Conservation (phyloP, 139 green algal genomes). For the Coelastrella sp. region DNA sequence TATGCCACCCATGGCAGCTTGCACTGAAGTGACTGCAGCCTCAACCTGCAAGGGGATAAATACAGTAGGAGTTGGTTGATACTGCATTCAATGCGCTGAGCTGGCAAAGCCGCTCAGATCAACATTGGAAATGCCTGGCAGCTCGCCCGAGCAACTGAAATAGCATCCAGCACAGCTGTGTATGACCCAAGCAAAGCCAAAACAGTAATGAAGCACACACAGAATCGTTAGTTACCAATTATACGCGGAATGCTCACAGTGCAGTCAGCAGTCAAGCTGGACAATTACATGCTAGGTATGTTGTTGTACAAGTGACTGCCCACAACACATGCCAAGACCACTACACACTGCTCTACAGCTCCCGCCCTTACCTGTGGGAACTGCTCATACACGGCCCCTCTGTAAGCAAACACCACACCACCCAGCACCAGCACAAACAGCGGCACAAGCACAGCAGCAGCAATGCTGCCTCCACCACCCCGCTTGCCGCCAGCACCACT, state of each 20-base stretch:
- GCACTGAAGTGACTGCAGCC: not conserved
- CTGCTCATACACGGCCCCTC: slow-evolving; percentile 41
- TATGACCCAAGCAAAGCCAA: too few relatives aligned
- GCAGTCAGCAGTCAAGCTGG: too few relatives aligned
- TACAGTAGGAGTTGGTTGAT: too few relatives aligned
- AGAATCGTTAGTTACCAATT: not conserved
- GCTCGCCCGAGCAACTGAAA: too few relatives aligned
- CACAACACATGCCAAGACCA: not conserved
- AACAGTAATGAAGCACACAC: too few relatives aligned
- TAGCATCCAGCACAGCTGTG: too few relatives aligned
- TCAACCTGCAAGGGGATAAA: slow-evolving; percentile 1
- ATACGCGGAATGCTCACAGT: not conserved
- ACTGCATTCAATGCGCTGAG: too few relatives aligned
- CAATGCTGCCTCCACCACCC: not conserved
- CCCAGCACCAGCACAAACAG: slow-evolving; percentile 26
- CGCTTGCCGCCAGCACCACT: not conserved
- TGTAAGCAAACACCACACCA: slow-evolving; percentile 29
- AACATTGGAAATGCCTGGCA: too few relatives aligned
- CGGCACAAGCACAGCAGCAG: slow-evolving; percentile 38
- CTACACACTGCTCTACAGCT: not conserved
- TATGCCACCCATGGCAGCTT: not conserved
- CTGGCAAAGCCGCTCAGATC: too few relatives aligned
- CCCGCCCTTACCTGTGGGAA: slow-evolving; percentile 26
- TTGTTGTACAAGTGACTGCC: too few relatives aligned
- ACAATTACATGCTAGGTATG: too few relatives aligned